Conservation (phyloP, 345 rosid species). For the Eucalyptus lansdowneana region DNA sequence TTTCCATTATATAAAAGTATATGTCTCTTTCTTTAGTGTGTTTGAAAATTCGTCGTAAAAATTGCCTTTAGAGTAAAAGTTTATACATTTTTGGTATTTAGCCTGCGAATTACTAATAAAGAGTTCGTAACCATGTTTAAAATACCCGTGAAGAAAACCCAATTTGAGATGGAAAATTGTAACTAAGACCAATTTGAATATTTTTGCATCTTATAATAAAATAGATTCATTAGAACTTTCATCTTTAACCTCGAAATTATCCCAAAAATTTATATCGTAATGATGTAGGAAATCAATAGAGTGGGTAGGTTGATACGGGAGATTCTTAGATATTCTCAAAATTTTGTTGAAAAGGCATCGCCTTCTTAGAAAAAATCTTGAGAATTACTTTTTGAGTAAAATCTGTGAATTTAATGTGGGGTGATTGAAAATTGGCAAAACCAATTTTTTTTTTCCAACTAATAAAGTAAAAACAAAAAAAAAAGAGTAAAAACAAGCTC, state of each 20-base stretch:
- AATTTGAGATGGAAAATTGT: too few relatives aligned
- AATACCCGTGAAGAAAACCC: too few relatives aligned
- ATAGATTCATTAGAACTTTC: not conserved
- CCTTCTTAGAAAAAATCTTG: not conserved
- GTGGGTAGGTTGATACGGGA: fast-evolving
- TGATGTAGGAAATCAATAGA: not conserved
- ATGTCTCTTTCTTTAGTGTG: too few relatives aligned
- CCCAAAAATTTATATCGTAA: not conserved
- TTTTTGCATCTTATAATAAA: not conserved
- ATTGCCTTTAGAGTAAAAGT: too few relatives aligned
- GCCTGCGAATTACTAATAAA: not conserved
- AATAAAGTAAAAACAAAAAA: too few relatives aligned
- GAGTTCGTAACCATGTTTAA: not conserved
- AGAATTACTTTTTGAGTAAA: not conserved
- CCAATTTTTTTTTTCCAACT: too few relatives aligned
- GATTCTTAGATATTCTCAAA: not conserved
- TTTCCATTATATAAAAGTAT: too few relatives aligned
- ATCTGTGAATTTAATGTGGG: too few relatives aligned
- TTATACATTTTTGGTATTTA: not conserved
- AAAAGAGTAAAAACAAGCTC: not conserved
- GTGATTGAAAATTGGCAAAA: too few relatives aligned
- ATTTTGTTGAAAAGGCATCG: not conserved
- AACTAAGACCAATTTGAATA: too few relatives aligned
- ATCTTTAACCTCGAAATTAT: not conserved
- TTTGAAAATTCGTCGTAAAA: too few relatives aligned